Evolutionary conservation across 768 basidiomycete genomes (phyloP), one percentile per base, ranked within the genome.

Genomic region (Lactifluus subvellereus): DNA sequence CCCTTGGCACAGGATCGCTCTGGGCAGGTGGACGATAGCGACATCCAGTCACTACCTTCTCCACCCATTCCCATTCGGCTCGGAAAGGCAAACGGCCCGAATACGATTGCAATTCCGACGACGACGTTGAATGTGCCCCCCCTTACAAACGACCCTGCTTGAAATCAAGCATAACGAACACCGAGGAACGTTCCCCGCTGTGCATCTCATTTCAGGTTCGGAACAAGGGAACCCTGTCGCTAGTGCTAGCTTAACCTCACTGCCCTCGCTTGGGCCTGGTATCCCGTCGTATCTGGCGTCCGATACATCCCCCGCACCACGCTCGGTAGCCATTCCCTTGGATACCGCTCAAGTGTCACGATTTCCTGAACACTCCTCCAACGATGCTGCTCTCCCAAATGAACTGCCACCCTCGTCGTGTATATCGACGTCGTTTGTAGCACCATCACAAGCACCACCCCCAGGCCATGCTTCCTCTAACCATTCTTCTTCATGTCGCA

Each of bases 61-160:
- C 16, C 16, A 30, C 40, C 3, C 45, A 20, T 22, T 27, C 53
- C 18, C 7, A 6, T 45, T 33, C 49, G 10, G 8, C 33, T 14
- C 35, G 20, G 22, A 64, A 64, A 48, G 52, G 63, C 18, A 64
- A 64, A 14, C 27, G 54, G 30, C 50, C 14, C 4, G 63, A 64
- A 55, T 35, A 35, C 20, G 18, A 45, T 4, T 4, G 14, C 13
- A 20, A 45, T 51, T 27, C 27, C 11, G 49, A 49, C 18, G 37
- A n/a, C 11, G 49, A 49, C 33, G 18, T 10, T 18, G 16, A 33
- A 38, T 11, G 14, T 22, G 18, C 33, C 13, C 33, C 32, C 27
- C 4, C 48, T 14, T 40, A 22, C 30, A 60, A 60, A 56, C 53
- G 40, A 60, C 33, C 22, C 8, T 16, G 33, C 37, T 47, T 40